Base-by-base conservation (phyloP, 176 grass and related monocot genomes). In the Oryza glaberrima region DNA sequence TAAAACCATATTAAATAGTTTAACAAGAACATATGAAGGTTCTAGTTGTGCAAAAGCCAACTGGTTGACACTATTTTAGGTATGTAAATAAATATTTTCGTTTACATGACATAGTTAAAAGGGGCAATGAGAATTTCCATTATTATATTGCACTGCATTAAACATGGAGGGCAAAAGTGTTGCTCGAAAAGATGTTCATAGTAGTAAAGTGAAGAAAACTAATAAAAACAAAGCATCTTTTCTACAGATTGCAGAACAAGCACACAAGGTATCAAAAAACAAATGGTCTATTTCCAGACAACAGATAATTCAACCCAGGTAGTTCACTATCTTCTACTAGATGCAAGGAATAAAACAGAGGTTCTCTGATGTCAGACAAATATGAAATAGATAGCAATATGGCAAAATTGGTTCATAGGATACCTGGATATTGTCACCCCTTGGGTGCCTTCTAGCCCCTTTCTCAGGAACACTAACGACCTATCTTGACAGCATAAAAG, bases 401-500 rank as follows among this genome's bases (percentile, higher is more conserved):
- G 70, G 52, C 2, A 20, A 46, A 35, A 60, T 30, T 30, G 11
- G 20, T 25, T 26, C 23, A 74, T 9, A 82, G 28, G 9, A 67
- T 85, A 94, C 92, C 92, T 94, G 92, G 63, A 92, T 92, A 77
- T 88, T 94, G 66, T 94, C 92, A 58, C 90, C 90, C 63, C 92
- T 84, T 83, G 90, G 87, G n/a, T 94, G 89, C 81, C 88, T 94
- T 77, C 92, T 89, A 67, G 87, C 90, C 81, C 92, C 92, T 87
- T 94, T 94, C 80, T 94, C 92, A 73, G 92, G 92, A 89, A 94
- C 90, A 90, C 86, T 94, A 74, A 94, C 78, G 44, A 94, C 85
- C 92, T 94, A 92, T 86, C 80, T 90, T 82, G 51, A 85, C 77
- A 90, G 54, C 61, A 60, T 14, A 84, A 85, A 86, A 64, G 73